Conservation (phyloP, 2,329 filamentous ascomycete species). For the Didymella segeticola region DNA sequence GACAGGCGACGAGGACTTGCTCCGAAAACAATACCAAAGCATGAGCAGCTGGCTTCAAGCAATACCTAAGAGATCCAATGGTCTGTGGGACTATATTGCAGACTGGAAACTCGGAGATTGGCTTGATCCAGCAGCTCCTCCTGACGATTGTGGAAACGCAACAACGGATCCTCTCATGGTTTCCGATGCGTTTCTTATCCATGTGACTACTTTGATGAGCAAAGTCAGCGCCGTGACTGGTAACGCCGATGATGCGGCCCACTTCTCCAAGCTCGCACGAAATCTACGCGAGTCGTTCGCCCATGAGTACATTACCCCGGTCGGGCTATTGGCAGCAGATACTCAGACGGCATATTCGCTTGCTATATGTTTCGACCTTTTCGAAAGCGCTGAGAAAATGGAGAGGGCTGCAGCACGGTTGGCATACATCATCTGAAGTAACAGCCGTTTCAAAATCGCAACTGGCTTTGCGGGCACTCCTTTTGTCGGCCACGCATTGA, state of each 20-base stretch:
- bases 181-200: neutral
- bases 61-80: neutral
- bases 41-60: neutral
- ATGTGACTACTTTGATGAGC: no score
- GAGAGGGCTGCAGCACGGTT: no score
- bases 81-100: neutral
- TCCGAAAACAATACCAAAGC: neutral
- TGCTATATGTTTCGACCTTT: no score
- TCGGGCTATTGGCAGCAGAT: no score
- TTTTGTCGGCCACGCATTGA: neutral
- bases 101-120: constrained; percentile 52
- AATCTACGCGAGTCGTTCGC: no score
- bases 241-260: no score
- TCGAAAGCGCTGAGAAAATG: no score
- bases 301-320: no score
- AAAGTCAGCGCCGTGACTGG: no score
- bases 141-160: constrained; percentile 18
- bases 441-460: neutral
- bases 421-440: no score
- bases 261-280: no score
- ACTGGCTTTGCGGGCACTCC: neutral
- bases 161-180: constrained; percentile 2
- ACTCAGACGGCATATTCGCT: no score
- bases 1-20: neutral
- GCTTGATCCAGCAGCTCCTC: constrained; percentile 14